Evolutionary conservation across 805 yeast genomes (phyloP), one percentile per base, ranked within the genome.

Genomic region (Candida gorgasii): DNA sequence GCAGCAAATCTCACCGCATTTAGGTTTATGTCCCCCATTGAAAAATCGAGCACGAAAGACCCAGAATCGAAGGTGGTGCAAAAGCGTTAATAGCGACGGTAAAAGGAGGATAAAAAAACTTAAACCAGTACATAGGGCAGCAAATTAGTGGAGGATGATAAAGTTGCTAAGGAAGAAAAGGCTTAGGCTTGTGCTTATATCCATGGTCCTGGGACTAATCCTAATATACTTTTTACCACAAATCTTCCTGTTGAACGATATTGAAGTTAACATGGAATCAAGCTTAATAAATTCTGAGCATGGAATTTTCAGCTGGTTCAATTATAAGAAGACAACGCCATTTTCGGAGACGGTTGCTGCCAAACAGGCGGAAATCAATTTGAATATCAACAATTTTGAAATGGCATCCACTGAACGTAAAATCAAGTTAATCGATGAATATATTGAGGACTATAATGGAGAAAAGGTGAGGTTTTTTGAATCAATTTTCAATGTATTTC

Each of bases 401-500:
- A 13, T 13, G 5, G 37, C 42, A 16, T 2, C 42, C 4, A 23
- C 27, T 12, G 42, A 34, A 5, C 39, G 41, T 12, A 44, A 49
- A 14, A 31, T 42, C 11, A 15, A 23, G 14, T 32, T 49, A 9
- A 31, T 49, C 4, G 33, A 41, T 19, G 27, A 42, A 20, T 40
- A 40, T 31, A 22, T 40, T n/a, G 42, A 22, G 15, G 42, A 39
- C n/a, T 23, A 30, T 19, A 33, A 37, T 19, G 26, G 33, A n/a
- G 31, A 42, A 8, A 41, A 39, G 11, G 33, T 39, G n/a, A 55
- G 61, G 15, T 73, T 73, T 46, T 78, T 71, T 52, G 58, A 64
- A 17, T 44, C 53, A 1, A 66, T 79, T 8, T 75, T 79, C 49
- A 57, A 65, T 4, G 59, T 67, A 3, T 53, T 75, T 40, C 54